Evolutionary conservation across 2,329 filamentous ascomycete genomes (phyloP).

Genomic region (Penicillium hesseltinei): DNA sequence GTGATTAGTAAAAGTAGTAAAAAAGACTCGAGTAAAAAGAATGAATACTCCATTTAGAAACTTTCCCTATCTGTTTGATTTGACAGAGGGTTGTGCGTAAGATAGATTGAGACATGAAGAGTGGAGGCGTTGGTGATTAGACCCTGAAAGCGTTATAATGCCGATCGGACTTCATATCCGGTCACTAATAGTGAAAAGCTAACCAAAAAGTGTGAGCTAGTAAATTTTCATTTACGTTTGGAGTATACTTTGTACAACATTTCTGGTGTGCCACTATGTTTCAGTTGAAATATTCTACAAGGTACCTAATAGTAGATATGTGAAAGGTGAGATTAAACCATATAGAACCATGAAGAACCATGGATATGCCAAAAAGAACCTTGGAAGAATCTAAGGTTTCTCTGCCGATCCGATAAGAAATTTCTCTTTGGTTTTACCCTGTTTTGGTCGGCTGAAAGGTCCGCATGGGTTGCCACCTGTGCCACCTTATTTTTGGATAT

Average conservation of each 20-base stretch:
- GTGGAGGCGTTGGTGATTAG: not conserved
- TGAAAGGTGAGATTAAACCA: not conserved
- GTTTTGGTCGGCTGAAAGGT: not conserved
- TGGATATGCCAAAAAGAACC: not conserved
- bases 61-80: not conserved
- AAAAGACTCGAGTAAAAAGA: not conserved
- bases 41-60: not conserved
- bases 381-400: not conserved
- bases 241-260: not conserved
- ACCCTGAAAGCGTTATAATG: not conserved
- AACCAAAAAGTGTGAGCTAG: not conserved
- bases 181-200: not conserved
- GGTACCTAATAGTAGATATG: not conserved
- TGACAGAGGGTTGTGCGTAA: not conserved
- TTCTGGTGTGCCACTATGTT: not conserved
- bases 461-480: not conserved
- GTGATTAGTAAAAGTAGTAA: not conserved
- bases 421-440: not conserved
- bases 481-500: not conserved
- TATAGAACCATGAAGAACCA: not conserved
- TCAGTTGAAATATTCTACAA: not conserved
- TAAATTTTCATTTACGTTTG: not conserved
- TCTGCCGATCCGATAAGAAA: not conserved
- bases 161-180: not conserved
- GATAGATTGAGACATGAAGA: not conserved